A percentile compares a stretch with the other conserved stretches of the same genome.
Evolutionary conservation across 2,329 filamentous ascomycete genomes (phyloP).

Genomic region (Alternaria gaisen): DNA sequence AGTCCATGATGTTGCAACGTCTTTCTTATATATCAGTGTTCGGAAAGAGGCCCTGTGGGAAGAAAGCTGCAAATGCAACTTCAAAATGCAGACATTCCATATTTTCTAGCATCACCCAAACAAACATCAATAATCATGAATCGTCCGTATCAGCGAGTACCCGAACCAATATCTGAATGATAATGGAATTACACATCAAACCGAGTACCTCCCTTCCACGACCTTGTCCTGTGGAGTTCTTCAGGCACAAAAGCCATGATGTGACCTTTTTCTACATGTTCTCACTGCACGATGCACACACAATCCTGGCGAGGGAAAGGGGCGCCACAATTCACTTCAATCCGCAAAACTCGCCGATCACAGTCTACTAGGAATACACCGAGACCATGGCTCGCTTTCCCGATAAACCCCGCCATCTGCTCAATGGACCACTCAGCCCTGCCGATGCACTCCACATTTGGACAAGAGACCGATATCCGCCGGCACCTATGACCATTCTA

Average conservation of each 20-base stretch:
- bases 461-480: not conserved
- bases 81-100: not conserved
- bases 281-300: constrained; percentile 1
- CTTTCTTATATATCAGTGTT: not conserved
- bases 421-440: not conserved
- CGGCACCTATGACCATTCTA: not conserved
- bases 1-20: not conserved
- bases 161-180: not conserved
- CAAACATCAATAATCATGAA: not conserved
- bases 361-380: constrained; percentile 1
- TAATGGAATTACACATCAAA: not conserved
- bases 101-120: not conserved
- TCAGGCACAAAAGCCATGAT: constrained; percentile 12
- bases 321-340: not conserved
- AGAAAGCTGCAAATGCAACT: not conserved
- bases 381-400: not conserved
- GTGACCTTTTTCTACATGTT: constrained; percentile 29
- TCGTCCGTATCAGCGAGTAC: not conserved
- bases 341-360: not conserved
- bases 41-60: not conserved
- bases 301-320: not conserved
- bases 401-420: not conserved
- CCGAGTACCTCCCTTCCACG: not conserved
- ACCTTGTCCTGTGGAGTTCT: not conserved
- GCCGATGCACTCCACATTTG: not conserved